Conservation (phyloP, 148 eudicot genomes). For the Vaccinium macrocarpon region DNA sequence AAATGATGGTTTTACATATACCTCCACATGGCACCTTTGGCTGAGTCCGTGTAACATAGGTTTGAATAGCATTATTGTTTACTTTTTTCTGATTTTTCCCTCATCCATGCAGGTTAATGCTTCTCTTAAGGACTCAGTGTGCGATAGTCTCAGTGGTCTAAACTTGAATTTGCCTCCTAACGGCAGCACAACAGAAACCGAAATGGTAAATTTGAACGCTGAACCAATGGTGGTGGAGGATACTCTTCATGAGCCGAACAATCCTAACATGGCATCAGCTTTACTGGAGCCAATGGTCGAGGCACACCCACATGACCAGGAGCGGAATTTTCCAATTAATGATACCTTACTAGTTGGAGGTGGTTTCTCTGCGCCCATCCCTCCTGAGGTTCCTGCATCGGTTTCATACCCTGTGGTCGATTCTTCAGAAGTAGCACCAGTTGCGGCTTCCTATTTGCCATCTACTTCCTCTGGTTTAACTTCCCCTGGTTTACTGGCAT, state of each 20-base stretch:
- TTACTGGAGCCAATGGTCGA: constrained; percentile 21
- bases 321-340: constrained; percentile 41
- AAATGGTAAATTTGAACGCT: constrained; percentile 13
- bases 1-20: neutral
- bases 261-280: neutral
- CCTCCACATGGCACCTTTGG: neutral
- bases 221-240: constrained; percentile 15
- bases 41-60: neutral
- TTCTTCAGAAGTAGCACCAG: constrained; percentile 22
- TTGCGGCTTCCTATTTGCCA: constrained; percentile 7
- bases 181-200: neutral
- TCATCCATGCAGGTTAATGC: constrained; percentile 58
- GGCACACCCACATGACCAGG: constrained; percentile 30
- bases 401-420: constrained; percentile 35
- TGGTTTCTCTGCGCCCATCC: neutral
- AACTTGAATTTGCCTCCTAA: constrained; percentile 58
- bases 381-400: constrained; percentile 22
- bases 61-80: neutral
- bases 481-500: neutral
- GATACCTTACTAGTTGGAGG: constrained; percentile 36
- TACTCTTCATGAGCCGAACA: neutral
- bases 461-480: constrained; percentile 8
- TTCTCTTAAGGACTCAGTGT: constrained; percentile 28
- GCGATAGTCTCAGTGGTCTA: constrained; percentile 22
- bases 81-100: neutral